Conservation (phyloP, 352 stramenopile genomes). For the Globisporangium abappressorium region DNA sequence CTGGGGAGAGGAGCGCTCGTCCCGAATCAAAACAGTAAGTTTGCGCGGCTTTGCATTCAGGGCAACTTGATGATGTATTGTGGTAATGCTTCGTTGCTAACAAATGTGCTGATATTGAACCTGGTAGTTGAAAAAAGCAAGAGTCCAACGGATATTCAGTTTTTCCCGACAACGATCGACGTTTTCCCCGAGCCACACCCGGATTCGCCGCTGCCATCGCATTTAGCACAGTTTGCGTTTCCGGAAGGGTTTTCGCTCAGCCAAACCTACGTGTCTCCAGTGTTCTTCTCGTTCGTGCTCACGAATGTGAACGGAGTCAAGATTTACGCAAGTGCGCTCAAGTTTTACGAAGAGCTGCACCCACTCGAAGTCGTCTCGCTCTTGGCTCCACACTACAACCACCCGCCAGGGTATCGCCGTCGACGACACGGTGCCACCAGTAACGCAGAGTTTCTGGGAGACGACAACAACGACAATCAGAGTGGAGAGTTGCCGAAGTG, state of each 20-base stretch:
- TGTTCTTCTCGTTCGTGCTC: constrained; percentile 84
- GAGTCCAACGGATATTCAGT: constrained; percentile 66
- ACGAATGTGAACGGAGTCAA: constrained; percentile 79
- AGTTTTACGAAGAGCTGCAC: constrained; percentile 81
- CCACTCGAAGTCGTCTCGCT: constrained; percentile 77
- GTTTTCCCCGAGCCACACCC: constrained; percentile 57
- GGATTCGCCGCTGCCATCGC: constrained; percentile 55
- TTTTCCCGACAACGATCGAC: constrained; percentile 62
- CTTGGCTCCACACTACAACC: constrained; percentile 49
- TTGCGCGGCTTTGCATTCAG: neutral
- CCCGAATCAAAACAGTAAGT: constrained; percentile 65
- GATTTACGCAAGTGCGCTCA: constrained; percentile 77
- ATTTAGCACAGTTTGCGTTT: constrained; percentile 80
- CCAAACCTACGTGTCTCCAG: constrained; percentile 49
- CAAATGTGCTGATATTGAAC: neutral
- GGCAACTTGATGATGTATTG: neutral
- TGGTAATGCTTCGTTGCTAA: neutral
- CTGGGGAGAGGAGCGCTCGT: constrained; percentile 57
- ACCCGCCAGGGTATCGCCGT: constrained; percentile 23
- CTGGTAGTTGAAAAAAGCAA: constrained; percentile 66
- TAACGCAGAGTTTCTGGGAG: neutral
- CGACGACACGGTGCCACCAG: constrained; percentile 13
- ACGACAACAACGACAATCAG: constrained; percentile 51
- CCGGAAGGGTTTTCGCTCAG: constrained; percentile 67
- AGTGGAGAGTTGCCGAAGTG: constrained; percentile 57